Evolutionary conservation across 306 rosid species (phyloP), one percentile per base, ranked within the genome.

Genomic region (Crataegus laevigata): DNA sequence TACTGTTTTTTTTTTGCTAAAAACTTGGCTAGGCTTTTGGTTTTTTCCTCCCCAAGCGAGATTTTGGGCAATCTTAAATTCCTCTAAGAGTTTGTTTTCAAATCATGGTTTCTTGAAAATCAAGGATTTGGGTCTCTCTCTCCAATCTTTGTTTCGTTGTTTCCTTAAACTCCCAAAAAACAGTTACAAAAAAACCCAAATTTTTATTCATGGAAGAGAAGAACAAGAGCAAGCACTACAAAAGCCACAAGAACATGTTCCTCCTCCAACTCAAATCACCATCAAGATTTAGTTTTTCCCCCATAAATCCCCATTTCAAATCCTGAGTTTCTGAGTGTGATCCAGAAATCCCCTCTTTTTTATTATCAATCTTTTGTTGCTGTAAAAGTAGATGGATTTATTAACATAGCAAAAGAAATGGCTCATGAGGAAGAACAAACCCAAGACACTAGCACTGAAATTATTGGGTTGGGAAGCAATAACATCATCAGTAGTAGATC

Each of bases 401-500:
- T 22, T 8, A 57, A 71, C 75, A 77, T 69, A 82, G 82, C 18
- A 76, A 74, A 50, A 21, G 61, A 57, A 68, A 89, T 89, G 97
- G 82, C 80, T 55, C 84, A 50, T 50, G 54, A 80, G 67, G 93
- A 79, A 18, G 91, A 88, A 68, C 85, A 89, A 79, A 52, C 76
- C 6, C 86, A 78, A n/a, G 81, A 75, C 73, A 73, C 75, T 77
- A 71, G 79, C 68, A 57, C 69, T 54, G 76, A 78, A 30, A 71
- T 61, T 42, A 75, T 65, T 32, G 79, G 85, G 34, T 38, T 43
- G 40, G 75, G 77, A 14, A 71, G 73, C 42, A 25, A 42, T 50
- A 50, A 50, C 8, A 50, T 50, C 54, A 50, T 17, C 54, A 50
- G 54, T 24, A 30, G 78, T 24, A 85, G 83, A 84, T 85, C 88